Base-by-base conservation (phyloP, 805 yeast genomes). In the Soucietia sequanensis region DNA sequence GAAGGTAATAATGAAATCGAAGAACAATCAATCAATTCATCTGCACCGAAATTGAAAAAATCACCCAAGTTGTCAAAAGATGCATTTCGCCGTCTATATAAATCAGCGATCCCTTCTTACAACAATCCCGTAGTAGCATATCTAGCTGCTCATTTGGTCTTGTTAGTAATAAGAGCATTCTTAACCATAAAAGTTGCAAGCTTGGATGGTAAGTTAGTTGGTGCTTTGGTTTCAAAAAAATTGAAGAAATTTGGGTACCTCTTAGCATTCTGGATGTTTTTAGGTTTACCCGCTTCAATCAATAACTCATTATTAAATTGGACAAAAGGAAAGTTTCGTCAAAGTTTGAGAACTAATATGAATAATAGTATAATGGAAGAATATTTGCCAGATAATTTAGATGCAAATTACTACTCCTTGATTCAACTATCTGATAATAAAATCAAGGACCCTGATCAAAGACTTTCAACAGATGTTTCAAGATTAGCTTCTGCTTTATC, bases 241-340 rank as follows among this genome's bases (percentile, higher is more conserved):
- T 83, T 88, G 42, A 67, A 71, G 30, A 70, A 68, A 29, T 89
- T 90, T 50, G 63, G 81, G 37, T 72, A 73, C 40, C 72, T 83
- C 19, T 58, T 89, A 36, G 66, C 75, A 2, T 69, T 76, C 49
- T 90, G 97, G 97, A 76, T 90, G 81, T 48, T 78, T 11, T 68
- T 90, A 10, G 96, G 96, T 8, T 56, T 88, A 7, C 98, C 98
- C 0, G 93, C 95, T 2, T 76, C 95, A 2, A 52, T 85, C 20
- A 81, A 85, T 7, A 87, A 89, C 49, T 77, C 95, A 0, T 57
- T 84, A 35, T 70, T 89, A 34, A 66, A 70, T 11, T 82, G 77
- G 63, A 71, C 81, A 2, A 80, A 80, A 28, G 73, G 70, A 39
- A 66, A 76, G 33, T 65, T 84, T 38, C 67, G 86, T 1, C 70